Base-by-base conservation (phyloP, 305 asterid species). In the Plantago coronopus region DNA sequence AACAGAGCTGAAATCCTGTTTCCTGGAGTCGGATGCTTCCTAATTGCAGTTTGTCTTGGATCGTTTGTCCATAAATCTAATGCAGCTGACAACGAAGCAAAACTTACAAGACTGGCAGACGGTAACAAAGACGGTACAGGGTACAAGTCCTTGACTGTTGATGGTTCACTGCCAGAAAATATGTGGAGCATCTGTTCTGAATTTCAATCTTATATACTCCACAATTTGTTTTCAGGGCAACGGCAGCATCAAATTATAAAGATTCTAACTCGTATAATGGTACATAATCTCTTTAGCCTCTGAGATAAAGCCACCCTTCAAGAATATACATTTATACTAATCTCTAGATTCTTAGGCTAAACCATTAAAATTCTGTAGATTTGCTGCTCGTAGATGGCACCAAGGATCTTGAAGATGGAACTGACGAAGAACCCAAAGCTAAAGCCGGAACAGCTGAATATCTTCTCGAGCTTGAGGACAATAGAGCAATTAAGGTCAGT, bases 381-480 rank as follows among this genome's bases (percentile, higher is more conserved):
- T 48, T 18, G 25, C 54, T 48, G 7, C 20, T 48, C 54, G 54
- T 48, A 48, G 54, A 48, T 18, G 14, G 23, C 54, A 18, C 25
- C 13, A 17, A 48, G 23, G 25, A 18, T 48, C 25, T 48, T 19
- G 54, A 48, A 48, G 22, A 47, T 17, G 25, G 25, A 8, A 48
- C 1, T 18, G 2, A 48, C 25, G 18, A 18, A 18, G 54, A 18
- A 25, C 4, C 11, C 54, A 48, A 48, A 48, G 14, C 54, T 12
- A 48, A 18, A 18, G 23, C 14, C 22, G 25, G 54, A 48, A 17
- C 54, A 48, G 54, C 25, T 48, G 54, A 48, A 18, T 19, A 47
- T 16, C 51, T 17, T 47, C 51, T 47, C 22, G 20, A 48, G 54
- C 27, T 48, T 19, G 54, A 19, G 54, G 54, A 48, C 54, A 48